Base-by-base conservation (phyloP, 345 rosid species). In the Chamaenerion angustifolium region DNA sequence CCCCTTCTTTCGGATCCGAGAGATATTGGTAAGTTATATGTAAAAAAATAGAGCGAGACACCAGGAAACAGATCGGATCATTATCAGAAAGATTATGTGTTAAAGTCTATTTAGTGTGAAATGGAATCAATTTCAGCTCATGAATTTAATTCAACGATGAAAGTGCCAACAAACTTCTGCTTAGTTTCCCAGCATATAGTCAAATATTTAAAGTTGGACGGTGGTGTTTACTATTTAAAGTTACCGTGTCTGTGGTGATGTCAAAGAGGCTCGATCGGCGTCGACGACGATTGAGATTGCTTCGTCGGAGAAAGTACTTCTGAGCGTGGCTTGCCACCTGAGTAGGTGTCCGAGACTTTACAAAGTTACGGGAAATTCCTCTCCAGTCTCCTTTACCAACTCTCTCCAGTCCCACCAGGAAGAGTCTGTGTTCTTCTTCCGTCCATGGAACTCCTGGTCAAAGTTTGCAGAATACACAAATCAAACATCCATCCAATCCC, bases 321-420 rank as follows among this genome's bases (percentile, higher is more conserved):
- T 90, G 98, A 59, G 98, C 98, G 35, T 90, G 98, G 55, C 98
- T 90, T 4, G 98, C 98, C 11, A 90, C 98, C 71, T 86, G 98
- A 0, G 98, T 86, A 3, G 98, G 92, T 1, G 94, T 90, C 41
- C 98, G 71, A 44, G 74, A 76, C 72, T 83, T 86, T 12, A 90
- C 98, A 56, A 79, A 90, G 64, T 76, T 90, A 42, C 79, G 71
- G 4, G 98, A 90, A 23, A 90, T 90, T 19, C 94, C 94, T 60
- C 89, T 83, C 98, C 96, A 86, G 57, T 86, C 98, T 42, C 96
- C 96, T 62, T 76, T 90, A 6, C 98, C 98, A 12, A 81, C 93
- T 52, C 72, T 90, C 70, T 83, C 82, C 55, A 90, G 54, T 18
- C 98, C 98, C 13, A 83, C 42, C 48, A 90, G 66, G 73, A 90